Evolutionary conservation across 345 rosid genomes (phyloP), one percentile per base, ranked within the genome.

Genomic region (Aethionema arabicum): DNA sequence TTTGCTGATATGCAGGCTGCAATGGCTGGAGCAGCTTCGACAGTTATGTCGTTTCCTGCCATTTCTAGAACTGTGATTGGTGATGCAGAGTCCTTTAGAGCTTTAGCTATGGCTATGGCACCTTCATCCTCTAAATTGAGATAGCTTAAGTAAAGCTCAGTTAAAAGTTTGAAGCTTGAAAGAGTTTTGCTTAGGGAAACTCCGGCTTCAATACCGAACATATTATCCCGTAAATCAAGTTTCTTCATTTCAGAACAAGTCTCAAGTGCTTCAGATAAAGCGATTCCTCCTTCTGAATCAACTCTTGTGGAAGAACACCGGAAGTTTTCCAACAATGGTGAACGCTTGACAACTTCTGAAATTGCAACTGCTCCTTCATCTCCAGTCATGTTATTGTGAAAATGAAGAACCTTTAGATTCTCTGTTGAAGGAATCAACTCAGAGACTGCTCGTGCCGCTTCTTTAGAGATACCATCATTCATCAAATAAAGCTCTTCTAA

Each of bases 311-410:
- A 89, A 30, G 95, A 92, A 81, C 98, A 89, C 44, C 81, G 74
- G 32, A 91, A 91, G 74, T 85, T 85, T 76, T 86, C 91, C 74
- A 86, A 64, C 29, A 76, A 46, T 2, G 82, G 85, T 6, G 95
- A 88, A 29, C 59, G 74, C 76, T 75, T 80, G 79, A 89, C 79
- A 54, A 86, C 79, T 64, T 82, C 82, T 55, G 96, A 65, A 32
- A 92, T 85, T 6, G 96, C 85, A 59, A 78, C 51, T 11, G 90
- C 92, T 32, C 96, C 98, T 59, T 76, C 78, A 68, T 89, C 95
- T 39, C 96, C 98, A 0, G 93, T 92, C 98, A 89, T 89, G 73
- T 92, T 89, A 57, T 89, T 93, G 36, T 85, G 95, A 62, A 93
- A 90, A 11, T 90, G 93, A 75, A 89, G 93, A 40, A 83, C 78